Evolutionary conservation across 1,139 yeast species (phyloP), one percentile per base, ranked within the genome.

Genomic region (Nakaseomyces delphensis): DNA sequence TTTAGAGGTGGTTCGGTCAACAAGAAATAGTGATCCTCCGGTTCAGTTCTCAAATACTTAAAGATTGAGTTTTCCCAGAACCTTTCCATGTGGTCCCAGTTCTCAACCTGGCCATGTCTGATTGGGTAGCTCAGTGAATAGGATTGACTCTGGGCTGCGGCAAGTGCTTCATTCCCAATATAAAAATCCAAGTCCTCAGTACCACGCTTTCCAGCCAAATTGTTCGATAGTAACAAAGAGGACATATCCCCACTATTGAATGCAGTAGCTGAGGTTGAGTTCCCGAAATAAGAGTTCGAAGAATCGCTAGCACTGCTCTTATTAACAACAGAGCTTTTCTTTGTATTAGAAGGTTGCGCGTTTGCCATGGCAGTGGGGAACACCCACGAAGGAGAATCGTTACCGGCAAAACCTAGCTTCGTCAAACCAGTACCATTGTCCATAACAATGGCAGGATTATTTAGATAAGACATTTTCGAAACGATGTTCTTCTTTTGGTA

Each of bases 11-110:
- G 99, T 67, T 91, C 99, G 41, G 99, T 91, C 54, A 91, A 69
- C 48, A 91, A 71, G 65, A 91, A 91, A 64, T 86, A 86, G 60
- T 91, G 99, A 65, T 91, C 99, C 64, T 91, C 99, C 6, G 99
- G 99, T 65, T 91, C 98, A 63, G 97, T 87, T 65, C 96, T 78
- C 57, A 91, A 74, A 63, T 91, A 91, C 67, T 91, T 89, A 71
- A 91, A 91, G 58, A 91, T 89, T 36, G 96, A 85, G 59, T 84
- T 84, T 62, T 91, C 97, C 99, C 99, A 91, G 65, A 87, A 89
- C 61, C 98, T 74, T 65, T 91, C 99, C 99, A 91, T 91, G 62
- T 91, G 96, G 67, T 93, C 98, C 99, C 99, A 91, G 63, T 91
- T 87, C 64, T 91, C 98, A 51, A 91, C 82, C 68, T 91, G 98